Base-by-base conservation (phyloP, 1,139 yeast genomes). In the Pichia sp. region DNA sequence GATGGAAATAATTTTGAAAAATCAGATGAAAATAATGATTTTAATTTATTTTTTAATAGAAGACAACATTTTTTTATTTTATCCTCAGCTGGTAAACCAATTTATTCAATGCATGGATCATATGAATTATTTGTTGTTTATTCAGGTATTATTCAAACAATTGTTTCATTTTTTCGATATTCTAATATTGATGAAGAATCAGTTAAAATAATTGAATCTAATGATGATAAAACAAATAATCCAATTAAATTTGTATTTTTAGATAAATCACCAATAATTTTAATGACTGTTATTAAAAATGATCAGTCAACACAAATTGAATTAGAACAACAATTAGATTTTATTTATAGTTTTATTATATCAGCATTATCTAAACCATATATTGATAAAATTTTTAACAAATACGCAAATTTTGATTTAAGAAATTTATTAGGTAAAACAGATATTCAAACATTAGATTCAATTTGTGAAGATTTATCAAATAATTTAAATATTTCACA, bases 31-130 rank as follows among this genome's bases (percentile, higher is more conserved):
- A 40, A 49, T 27, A 37, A 51, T 6, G 62, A 62, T 42, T 48
- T 57, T n/a, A 55, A 55, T 1, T 43, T 49, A 42, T 80, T 78
- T 56, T 73, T 67, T 46, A 51, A 54, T 36, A 74, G 69, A 39
- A 64, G 71, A 42, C 85, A 84, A 61, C 94, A 85, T 46, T 87
- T 85, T 56, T 80, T 89, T 52, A 78, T 92, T 6, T 69, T 92
- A n/a, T 87, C 96, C 0, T 68, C 82, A 2, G 96, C 97, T 0
- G 98, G 98, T 0, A 92, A 92, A 61, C 97, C 96, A 1, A 85
- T 92, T 7, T 92, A 83, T 62, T 78, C 95, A 1, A 70, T 84
- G 70, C 74, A 82, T 58, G 96, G 96, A 3, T 67, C 79, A 0
- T 95, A 87, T 50, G 82, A 78, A 41, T 65, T 80, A 26, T 70